phyloP scores from a whole-genome alignment of 805 yeast genomes.

The Schwanniomyces pseudopolymorphus region DNA sequence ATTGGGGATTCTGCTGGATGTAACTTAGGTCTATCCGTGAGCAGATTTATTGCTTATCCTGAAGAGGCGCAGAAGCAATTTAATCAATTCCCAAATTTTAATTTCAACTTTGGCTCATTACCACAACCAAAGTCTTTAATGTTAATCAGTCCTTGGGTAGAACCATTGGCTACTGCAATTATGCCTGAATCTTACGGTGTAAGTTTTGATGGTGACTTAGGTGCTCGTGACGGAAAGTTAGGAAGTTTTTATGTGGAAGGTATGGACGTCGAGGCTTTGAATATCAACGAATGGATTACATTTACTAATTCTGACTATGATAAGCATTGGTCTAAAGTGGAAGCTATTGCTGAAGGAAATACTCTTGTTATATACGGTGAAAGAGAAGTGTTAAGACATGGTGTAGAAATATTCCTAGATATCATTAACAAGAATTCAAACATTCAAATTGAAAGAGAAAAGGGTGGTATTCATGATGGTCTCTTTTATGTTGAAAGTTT shows the following conservation, averaged over 20 bases:
- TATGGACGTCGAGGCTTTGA: slow-evolving; percentile 5
- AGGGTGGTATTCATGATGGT: slow-evolving; percentile 37
- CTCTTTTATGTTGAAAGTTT: slow-evolving; percentile 29
- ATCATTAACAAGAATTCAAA: slow-evolving; percentile 17
- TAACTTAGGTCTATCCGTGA: slow-evolving; percentile 11
- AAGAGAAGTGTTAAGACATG: slow-evolving; percentile 30
- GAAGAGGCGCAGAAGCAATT: slow-evolving; percentile 27
- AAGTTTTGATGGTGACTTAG: slow-evolving; percentile 30
- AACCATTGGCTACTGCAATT: slow-evolving; percentile 24
- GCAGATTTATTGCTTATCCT: slow-evolving; percentile 28
- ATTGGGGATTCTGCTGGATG: slow-evolving; percentile 22
- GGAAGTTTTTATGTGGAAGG: slow-evolving; percentile 34
- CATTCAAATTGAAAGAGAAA: slow-evolving; percentile 20
- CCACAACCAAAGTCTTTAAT: slow-evolving; percentile 29
- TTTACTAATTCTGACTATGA: slow-evolving; percentile 23
- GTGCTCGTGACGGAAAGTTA: slow-evolving; percentile 24
- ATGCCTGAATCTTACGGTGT: slow-evolving; percentile 21
- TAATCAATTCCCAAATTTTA: slow-evolving; percentile 16
- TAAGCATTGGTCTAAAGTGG: slow-evolving; percentile 26
- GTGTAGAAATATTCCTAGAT: slow-evolving; percentile 24
- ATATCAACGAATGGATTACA: slow-evolving; percentile 16
- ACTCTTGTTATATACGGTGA: slow-evolving; percentile 30
- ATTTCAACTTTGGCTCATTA: slow-evolving; percentile 15
- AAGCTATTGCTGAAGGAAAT: slow-evolving; percentile 19
- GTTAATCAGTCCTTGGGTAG: slow-evolving; percentile 36